Base-by-base conservation (phyloP, 108 stramenopile species). In the Nannochloropsis salina region DNA sequence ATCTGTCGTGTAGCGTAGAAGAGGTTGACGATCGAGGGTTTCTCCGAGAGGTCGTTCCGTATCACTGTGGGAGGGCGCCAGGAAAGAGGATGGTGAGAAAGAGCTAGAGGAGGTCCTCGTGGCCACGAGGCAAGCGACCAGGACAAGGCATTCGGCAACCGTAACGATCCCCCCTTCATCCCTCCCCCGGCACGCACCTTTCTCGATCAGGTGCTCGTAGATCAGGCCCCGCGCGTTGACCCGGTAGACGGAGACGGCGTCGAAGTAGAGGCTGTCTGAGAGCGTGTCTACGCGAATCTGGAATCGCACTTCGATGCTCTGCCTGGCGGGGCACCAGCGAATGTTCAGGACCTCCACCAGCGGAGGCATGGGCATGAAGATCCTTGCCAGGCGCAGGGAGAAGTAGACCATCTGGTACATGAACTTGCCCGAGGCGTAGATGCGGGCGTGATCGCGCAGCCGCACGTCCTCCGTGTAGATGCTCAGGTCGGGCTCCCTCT, bases 381-480 rank as follows among this genome's bases (percentile, higher is more conserved):
- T n/a, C 61, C n/a, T 74, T 2, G 61, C 61, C 61, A 74, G 2
- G 15, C 61, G 61, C 20, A 74, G 61, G 20, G 61, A 74, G 6
- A 74, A 74, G n/a, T 6, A 74, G 20, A 74, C 61, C 61, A 74
- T 74, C 61, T 74, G 61, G 61, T 74, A 74, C 61, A 74, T 6
- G 61, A 74, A 74, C 6, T 74, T 74, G 6, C 61, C 61, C 20
- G 20, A n/a, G 15, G 61, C 61, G 6, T 74, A 74, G 1, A 81
- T 40, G 81, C 81, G 40, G 5, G 81, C 22, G 22, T 31, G 22
- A 31, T 81, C 81, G 11, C 40, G 3, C 40, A 81, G 40, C 22
- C 41, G 40, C 6, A 81, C 41, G 18, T 81, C 81, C 40, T 81
- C 81, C 22, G 81, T 81, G 81, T 81, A 81, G 81, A 81, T 81